Evolutionary conservation across 2,329 filamentous ascomycete genomes (phyloP).

Genomic region (Colletotrichum falcatum): DNA sequence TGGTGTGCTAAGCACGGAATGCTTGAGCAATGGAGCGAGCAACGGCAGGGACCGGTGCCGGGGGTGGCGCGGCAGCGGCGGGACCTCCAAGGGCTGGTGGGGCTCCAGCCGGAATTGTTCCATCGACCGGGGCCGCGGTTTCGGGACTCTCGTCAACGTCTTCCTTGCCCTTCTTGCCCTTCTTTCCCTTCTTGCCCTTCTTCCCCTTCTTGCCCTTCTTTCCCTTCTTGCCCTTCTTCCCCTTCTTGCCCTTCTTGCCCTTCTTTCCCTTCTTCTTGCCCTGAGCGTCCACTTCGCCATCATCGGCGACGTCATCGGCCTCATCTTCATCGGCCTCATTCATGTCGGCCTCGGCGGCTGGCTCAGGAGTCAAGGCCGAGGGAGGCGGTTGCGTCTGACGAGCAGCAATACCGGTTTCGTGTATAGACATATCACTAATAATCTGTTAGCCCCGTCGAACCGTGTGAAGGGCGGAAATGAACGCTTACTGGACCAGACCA

Average conservation of each 20-base stretch:
- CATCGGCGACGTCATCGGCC: not conserved
- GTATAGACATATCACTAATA: constrained; percentile 23
- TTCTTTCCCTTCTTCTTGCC: constrained; percentile 39
- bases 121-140: not conserved
- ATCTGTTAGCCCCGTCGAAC: not conserved
- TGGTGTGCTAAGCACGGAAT: constrained; percentile 8
- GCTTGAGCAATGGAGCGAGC: constrained; percentile 6
- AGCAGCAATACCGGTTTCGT: not conserved
- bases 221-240: constrained; percentile 39
- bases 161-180: constrained; percentile 22
- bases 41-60: not conserved
- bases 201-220: constrained; percentile 39
- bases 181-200: constrained; percentile 31
- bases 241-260: constrained; percentile 36
- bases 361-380: not conserved
- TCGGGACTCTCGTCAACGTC: not conserved
- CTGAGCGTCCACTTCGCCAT: constrained; percentile 23
- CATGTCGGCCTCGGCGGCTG: constrained; percentile 14
- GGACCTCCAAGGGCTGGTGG: not conserved
- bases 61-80: not conserved
- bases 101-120: constrained; percentile 7
- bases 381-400: constrained; percentile 23
- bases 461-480: fast-evolving
- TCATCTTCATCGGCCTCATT: constrained; percentile 24
- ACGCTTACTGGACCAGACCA: constrained; percentile 15